Conservation (phyloP, 257 asterid genomes). For the Craterostigma plantagineum region DNA sequence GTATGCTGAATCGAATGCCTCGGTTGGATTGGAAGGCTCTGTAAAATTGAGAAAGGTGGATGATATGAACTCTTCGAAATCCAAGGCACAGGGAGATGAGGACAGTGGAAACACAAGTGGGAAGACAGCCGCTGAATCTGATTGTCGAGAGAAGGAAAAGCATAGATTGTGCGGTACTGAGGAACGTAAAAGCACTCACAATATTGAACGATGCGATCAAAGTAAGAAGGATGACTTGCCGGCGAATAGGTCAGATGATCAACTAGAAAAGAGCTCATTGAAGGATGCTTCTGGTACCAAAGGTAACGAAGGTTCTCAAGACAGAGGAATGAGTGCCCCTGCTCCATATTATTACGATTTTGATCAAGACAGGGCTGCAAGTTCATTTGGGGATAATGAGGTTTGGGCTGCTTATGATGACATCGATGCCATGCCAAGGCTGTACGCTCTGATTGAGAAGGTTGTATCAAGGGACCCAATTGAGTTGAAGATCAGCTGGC, state of each 20-base stretch:
- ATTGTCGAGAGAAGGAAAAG: no score
- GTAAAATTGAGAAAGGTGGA: slow-evolving; percentile 28
- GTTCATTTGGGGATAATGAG: slow-evolving; percentile 48
- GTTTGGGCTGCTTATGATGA: slow-evolving; percentile 78
- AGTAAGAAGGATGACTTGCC: no score
- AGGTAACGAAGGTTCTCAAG: neutral
- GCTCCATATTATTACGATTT: slow-evolving; percentile 75
- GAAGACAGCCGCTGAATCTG: neutral
- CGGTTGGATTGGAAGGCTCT: slow-evolving; percentile 14
- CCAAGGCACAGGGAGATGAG: neutral
- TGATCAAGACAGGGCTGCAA: slow-evolving; percentile 42
- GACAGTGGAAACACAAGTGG: neutral
- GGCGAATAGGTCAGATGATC: neutral
- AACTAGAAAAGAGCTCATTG: slow-evolving; percentile 1
- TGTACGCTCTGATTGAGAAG: slow-evolving; percentile 45
- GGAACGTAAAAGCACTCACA: no score
- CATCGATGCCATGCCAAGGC: slow-evolving; percentile 80
- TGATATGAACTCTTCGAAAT: slow-evolving; percentile 2
- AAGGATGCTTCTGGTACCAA: no score
- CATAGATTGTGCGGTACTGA: no score
- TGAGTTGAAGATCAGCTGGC: slow-evolving; percentile 54
- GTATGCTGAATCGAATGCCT: slow-evolving; percentile 15
- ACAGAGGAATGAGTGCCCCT: slow-evolving; percentile 53
- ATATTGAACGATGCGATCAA: no score
- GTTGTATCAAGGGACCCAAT: slow-evolving; percentile 55